phyloP scores from a whole-genome alignment of 1,284 basidiomycete genomes.

The Tausonia pullulans region DNA sequence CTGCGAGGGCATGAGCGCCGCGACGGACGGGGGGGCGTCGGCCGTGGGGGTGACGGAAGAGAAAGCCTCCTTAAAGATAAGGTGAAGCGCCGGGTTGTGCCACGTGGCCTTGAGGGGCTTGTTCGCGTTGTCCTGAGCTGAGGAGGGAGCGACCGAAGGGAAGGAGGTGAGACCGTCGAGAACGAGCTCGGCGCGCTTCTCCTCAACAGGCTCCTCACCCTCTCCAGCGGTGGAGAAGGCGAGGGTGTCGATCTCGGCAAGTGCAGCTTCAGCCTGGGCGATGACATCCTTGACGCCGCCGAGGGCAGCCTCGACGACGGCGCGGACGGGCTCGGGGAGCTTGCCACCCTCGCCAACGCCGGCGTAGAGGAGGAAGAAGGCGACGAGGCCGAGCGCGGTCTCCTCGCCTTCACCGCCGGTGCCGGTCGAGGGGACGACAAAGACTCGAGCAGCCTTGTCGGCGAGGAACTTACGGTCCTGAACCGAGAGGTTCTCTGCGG shows the following conservation, averaged over 20 bases:
- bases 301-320: slow-evolving; percentile 35
- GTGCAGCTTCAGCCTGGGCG: slow-evolving; percentile 24
- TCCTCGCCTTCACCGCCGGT: slow-evolving; percentile 10
- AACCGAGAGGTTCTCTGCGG: slow-evolving; percentile 31
- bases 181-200: slow-evolving; percentile 29
- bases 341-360: slow-evolving; percentile 24
- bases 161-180: slow-evolving; percentile 24
- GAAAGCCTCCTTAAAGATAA: slow-evolving; percentile 71
- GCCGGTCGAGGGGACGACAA: slow-evolving; percentile 28
- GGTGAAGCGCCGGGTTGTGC: slow-evolving; percentile 79
- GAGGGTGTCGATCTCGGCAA: slow-evolving; percentile 33
- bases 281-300: slow-evolving; percentile 22
- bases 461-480: slow-evolving; percentile 32
- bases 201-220: slow-evolving; percentile 18
- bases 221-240: slow-evolving; percentile 22
- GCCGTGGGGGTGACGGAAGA: slow-evolving; percentile 44
- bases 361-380: slow-evolving; percentile 37
- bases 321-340: slow-evolving; percentile 29
- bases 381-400: slow-evolving; percentile 33
- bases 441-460: slow-evolving; percentile 33
- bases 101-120: slow-evolving; percentile 41
- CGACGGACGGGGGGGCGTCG: slow-evolving; percentile 26
- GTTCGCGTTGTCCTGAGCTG: slow-evolving; percentile 26
- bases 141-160: slow-evolving; percentile 29
- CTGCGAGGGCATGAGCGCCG: slow-evolving; percentile 66